Base-by-base conservation (phyloP, 768 basidiomycete species). In the Fistulinella prunicolor region DNA sequence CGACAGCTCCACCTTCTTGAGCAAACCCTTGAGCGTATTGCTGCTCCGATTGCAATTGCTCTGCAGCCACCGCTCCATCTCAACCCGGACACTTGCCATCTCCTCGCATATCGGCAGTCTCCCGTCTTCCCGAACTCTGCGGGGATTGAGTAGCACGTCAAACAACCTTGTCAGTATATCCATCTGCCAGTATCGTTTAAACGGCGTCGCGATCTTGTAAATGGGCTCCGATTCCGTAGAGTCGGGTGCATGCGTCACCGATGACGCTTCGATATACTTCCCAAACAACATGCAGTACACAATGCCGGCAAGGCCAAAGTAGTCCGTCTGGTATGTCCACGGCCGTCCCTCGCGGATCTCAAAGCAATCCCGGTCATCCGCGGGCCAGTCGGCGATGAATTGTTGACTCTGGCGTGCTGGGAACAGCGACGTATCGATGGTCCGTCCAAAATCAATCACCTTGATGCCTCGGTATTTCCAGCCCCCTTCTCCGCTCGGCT, bases 321-420 rank as follows among this genome's bases (percentile, higher is more conserved):
- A 99, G 66, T 99, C 96, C 3, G 92, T 83, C 69, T 99, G 89
- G 70, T 82, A 96, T 49, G 87, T 94, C 96, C 95, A 99, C 4
- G 90, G 80, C 41, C 76, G 73, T 21, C 80, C 77, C 64, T 92
- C 83, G 41, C 89, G 81, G 59, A 95, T 84, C 73, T 98, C 94
- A 49, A 85, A 75, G 70, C 96, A 99, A 66, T 99, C 96, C 30
- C 88, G 79, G 48, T 85, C 86, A 66, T 98, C 94, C 6, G 85
- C 79, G 16, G 82, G 74, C 93, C 94, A 95, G 55, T 95, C 91
- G 3, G 87, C 85, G 42, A 86, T 69, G 70, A 89, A 99, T 42
- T 75, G 75, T 68, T 98, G 95, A 1, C 75, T 80, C 22, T 68
- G 66, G 22, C 51, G 53, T 2, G 73, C 67, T 1, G 92, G 89